Conservation (phyloP, 179 eudicot species). For the Beta lomatogona region DNA sequence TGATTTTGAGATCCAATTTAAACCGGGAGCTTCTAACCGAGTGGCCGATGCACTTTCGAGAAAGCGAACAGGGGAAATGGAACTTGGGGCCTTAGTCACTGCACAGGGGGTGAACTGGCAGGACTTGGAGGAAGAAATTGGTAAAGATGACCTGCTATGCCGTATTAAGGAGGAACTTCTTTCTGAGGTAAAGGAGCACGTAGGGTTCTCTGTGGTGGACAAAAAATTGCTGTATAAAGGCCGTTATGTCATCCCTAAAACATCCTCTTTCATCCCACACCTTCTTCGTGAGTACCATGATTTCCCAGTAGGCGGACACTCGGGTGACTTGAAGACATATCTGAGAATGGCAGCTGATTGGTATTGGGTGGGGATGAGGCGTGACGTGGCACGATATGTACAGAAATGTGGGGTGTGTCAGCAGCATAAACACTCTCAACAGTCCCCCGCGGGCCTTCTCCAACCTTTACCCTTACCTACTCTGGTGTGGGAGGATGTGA, state of each 20-base stretch:
- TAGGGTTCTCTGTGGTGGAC: not conserved
- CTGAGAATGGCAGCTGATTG: not conserved
- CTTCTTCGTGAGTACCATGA: not conserved
- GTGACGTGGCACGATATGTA: not conserved
- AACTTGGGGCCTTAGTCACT: no score
- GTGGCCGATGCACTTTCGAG: no score
- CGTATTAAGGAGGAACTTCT: no score
- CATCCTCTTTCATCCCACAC: not conserved
- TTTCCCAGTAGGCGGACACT: not conserved
- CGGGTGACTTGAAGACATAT: not conserved
- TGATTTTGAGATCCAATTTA: no score
- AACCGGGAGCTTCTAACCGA: no score
- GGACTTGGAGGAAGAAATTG: no score
- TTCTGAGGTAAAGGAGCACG: not conserved
- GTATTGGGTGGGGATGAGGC: not conserved
- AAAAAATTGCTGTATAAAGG: not conserved
- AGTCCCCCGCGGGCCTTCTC: no score
- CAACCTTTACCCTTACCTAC: no score
- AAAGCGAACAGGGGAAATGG: no score
- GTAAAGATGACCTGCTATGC: no score
- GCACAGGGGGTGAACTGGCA: no score
- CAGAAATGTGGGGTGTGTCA: not conserved
- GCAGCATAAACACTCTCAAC: not conserved
- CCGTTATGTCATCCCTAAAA: not conserved
- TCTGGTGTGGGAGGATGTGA: no score